Evolutionary conservation across 345 rosid genomes (phyloP), one percentile per base, ranked within the genome.

Genomic region (Citrus trifoliata): DNA sequence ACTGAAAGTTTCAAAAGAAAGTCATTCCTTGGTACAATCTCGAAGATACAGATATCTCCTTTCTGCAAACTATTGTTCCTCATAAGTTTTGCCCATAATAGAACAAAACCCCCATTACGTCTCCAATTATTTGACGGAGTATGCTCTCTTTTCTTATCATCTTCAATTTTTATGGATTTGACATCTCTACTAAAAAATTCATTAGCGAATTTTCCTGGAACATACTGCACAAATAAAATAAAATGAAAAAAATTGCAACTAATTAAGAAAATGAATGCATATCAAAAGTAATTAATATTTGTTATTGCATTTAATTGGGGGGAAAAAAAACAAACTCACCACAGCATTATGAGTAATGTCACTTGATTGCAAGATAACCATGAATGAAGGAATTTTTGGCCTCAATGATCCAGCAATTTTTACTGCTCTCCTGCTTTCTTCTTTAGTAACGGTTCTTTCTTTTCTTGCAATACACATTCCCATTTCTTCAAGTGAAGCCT

Each of bases 301-400:
- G 35, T n/a, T 33, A 56, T 2, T 22, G 0, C 21, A 37, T 58
- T 73, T 58, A 32, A n/a, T 13, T 56, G 8, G 32, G 5, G 5
- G 0, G 0, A 35, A 35, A 35, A 13, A 73, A 13, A 22, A 72
- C 21, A 35, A 35, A 35, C 76, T 73, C 51, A 73, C 76, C 65
- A n/a, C 7, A 2, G 12, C 1, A n/a, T 61, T 71, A 69, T 70
- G 73, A 25, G 60, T 40, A 10, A 74, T 76, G 76, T 77, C 76
- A 65, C 74, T 75, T 67, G 86, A 72, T 7, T 79, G 65, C 73
- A 88, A 37, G 53, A 79, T 74, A 24, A 82, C 77, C 83, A 82
- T 79, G 84, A 84, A 85, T 71, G 81, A 77, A 16, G 88, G 88
- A 75, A 79, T 83, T 27, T 42, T 64, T 16, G 5, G 35, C 80